Percentiles rank a stretch among this genome's conserved stretches.
Evolutionary conservation across 1,139 yeast species (phyloP).

Genomic region (Pichia sp.): DNA sequence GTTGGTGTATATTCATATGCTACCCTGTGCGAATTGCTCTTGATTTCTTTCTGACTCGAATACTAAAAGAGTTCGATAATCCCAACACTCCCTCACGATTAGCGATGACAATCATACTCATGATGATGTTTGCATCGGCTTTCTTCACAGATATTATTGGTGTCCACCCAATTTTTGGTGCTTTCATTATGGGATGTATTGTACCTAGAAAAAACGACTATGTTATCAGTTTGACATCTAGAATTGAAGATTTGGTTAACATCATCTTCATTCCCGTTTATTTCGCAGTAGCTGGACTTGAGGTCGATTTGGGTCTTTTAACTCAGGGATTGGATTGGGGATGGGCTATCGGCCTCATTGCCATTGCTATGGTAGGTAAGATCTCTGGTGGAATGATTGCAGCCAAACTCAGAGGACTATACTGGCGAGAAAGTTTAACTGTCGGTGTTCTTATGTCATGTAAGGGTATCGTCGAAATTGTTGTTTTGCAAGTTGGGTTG

Average conservation of each 20-base stretch:
- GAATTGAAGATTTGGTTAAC: slow-evolving; percentile 70
- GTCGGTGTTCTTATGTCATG: slow-evolving; percentile 85
- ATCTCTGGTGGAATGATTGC: slow-evolving; percentile 59
- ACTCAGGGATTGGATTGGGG: slow-evolving; percentile 70
- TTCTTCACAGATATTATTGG: slow-evolving; percentile 78
- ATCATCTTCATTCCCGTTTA: slow-evolving; percentile 66
- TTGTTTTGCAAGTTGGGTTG: slow-evolving; percentile 67
- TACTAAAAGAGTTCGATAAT: slow-evolving; percentile 38
- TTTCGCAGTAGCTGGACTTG: slow-evolving; percentile 72
- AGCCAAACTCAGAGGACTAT: slow-evolving; percentile 52
- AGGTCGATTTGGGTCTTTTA: slow-evolving; percentile 56
- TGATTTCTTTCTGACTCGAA: slow-evolving; percentile 31
- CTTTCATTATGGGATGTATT: slow-evolving; percentile 67
- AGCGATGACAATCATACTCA: slow-evolving; percentile 49
- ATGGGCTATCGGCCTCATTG: slow-evolving; percentile 58
- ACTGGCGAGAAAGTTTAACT: slow-evolving; percentile 65
- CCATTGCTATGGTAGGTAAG: slow-evolving; percentile 61
- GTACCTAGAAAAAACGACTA: slow-evolving; percentile 75
- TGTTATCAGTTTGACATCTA: slow-evolving; percentile 59
- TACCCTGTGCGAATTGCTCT: slow-evolving; percentile 50
- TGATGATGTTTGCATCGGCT: slow-evolving; percentile 51
- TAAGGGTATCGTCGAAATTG: slow-evolving; percentile 80
- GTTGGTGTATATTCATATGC: slow-evolving; percentile 56
- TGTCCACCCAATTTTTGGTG: slow-evolving; percentile 64
- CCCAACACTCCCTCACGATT: slow-evolving; percentile 58